Conservation (phyloP, 83 land plant species). For the Thuja plicata region DNA sequence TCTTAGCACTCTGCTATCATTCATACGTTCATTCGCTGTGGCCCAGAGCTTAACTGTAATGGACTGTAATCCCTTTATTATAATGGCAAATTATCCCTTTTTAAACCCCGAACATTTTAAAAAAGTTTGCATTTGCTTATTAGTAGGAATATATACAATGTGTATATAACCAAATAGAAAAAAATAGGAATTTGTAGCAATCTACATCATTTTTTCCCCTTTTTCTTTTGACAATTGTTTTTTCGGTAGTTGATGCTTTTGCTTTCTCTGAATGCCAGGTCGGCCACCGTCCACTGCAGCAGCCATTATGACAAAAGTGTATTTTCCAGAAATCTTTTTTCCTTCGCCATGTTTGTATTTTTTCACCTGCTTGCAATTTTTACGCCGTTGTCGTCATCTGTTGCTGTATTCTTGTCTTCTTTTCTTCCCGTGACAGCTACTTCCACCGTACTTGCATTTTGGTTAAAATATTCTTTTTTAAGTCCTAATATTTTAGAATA, state of each 20-base stretch:
- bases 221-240: background rate
- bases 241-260: background rate
- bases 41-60: constrained; percentile 21
- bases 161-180: background rate
- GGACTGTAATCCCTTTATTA: constrained; percentile 11
- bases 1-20: background rate
- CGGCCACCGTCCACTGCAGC: constrained; percentile 7
- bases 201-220: background rate
- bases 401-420: background rate
- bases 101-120: background rate
- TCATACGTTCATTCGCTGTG: constrained; percentile 1
- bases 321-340: background rate
- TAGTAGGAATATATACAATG: background rate
- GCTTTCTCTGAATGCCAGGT: constrained; percentile 18
- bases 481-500: background rate
- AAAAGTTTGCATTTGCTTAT: background rate
- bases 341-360: background rate
- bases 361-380: background rate
- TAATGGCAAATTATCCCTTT: constrained; percentile 1
- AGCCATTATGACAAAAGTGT: background rate
- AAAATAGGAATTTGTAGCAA: constrained; percentile 1
- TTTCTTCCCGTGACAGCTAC: background rate
- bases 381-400: background rate
- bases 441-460: background rate
- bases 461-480: background rate